These are phyloP conservation scores for Lodderomyces margitis DNA, from an alignment of 1,139 yeast species.

Conservation along the genomic window DNA sequence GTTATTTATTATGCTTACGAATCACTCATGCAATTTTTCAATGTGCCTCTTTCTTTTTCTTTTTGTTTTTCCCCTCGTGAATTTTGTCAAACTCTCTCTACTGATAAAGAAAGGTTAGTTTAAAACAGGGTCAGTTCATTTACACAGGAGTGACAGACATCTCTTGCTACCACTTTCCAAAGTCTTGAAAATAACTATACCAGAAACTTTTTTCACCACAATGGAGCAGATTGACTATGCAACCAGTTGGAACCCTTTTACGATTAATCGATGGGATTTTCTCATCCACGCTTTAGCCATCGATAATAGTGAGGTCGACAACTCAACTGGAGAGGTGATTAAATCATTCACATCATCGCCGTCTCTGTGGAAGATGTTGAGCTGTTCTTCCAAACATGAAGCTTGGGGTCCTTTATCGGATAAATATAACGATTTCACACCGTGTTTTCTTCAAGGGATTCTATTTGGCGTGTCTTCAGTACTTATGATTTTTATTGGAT, in stretches of 20 bases:
- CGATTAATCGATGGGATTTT: background rate
- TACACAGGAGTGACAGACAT: too few relatives aligned
- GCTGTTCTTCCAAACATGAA: conserved; percentile 31
- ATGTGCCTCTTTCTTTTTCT: too few relatives aligned
- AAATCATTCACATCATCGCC: conserved; percentile 2
- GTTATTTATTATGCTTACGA: too few relatives aligned
- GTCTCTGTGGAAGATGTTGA: conserved; percentile 14
- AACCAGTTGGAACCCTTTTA: conserved; percentile 1
- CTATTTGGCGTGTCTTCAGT: conserved; percentile 52
- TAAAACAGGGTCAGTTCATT: too few relatives aligned
- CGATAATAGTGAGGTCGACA: background rate
- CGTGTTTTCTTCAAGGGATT: conserved; percentile 79
- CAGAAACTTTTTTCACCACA: background rate
- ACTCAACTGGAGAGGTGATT: background rate
- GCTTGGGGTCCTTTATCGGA: conserved; percentile 78
- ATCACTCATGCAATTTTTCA: too few relatives aligned
- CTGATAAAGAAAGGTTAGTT: too few relatives aligned
- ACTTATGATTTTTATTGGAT: conserved; percentile 55
- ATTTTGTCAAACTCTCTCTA: too few relatives aligned
- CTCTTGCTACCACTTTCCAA: too few relatives aligned
- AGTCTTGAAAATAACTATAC: too few relatives aligned
- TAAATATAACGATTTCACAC: conserved; percentile 64
- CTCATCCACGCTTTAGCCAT: background rate
- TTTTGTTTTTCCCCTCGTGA: too few relatives aligned
- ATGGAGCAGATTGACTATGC: conserved; percentile 5